Percentiles rank a stretch among this genome's conserved stretches.
phyloP scores from a whole-genome alignment of 345 rosid genomes.

The Eutrema japonicum region DNA sequence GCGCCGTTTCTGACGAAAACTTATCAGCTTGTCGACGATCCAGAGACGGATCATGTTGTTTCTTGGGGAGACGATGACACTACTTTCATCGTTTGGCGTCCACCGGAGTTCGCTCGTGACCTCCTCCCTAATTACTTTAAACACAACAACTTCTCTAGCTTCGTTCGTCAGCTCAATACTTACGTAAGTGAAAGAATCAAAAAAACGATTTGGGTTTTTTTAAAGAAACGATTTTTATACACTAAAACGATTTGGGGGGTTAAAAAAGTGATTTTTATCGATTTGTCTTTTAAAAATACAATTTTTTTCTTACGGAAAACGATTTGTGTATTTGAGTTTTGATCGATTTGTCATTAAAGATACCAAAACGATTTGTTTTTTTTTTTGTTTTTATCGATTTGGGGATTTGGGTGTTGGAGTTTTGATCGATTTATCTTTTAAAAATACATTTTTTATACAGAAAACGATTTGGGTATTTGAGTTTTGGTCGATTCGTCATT shows the following conservation, averaged over 20 bases:
- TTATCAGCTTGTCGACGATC: conserved; percentile 93
- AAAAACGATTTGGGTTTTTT: not conserved
- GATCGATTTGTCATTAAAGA: not conserved
- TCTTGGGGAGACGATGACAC: conserved; percentile 95
- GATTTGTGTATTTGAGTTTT: not conserved
- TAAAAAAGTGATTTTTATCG: not conserved
- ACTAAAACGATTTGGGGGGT: too few species aligned
- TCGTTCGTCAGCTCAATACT: conserved; percentile 96
- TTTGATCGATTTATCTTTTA: not conserved
- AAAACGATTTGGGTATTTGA: not conserved
- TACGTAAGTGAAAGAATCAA: conserved; percentile 54
- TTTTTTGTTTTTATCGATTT: not conserved
- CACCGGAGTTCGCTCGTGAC: conserved; percentile 94
- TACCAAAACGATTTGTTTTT: not conserved
- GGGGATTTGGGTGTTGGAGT: not conserved
- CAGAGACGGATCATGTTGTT: conserved; percentile 77
- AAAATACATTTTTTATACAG: not conserved
- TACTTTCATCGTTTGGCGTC: conserved; percentile 92
- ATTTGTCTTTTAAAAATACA: not conserved
- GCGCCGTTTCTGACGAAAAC: conserved; percentile 97
- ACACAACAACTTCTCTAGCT: conserved; percentile 97
- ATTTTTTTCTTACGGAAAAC: not conserved
- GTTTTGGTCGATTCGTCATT: not conserved
- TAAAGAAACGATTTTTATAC: too few species aligned
- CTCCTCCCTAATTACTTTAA: conserved; percentile 96